phyloP scores from a whole-genome alignment of 306 rosid genomes.

The Gillenia trifoliata region DNA sequence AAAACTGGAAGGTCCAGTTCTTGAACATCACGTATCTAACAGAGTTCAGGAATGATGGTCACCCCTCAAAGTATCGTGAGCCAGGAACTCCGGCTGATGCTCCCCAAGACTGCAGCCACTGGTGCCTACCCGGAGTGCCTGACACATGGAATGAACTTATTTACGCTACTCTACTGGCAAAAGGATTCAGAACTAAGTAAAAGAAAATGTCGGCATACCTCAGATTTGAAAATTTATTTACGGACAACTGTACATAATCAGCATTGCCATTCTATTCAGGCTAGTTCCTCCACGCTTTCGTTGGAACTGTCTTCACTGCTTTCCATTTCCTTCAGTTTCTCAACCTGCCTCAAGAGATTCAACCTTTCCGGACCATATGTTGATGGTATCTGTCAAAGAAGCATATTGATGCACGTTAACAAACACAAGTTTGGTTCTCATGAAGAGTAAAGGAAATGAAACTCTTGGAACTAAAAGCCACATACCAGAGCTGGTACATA shows the following conservation, averaged over 20 bases:
- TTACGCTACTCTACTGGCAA: slow-evolving; percentile 59
- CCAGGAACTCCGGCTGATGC: slow-evolving; percentile 66
- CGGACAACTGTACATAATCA: slow-evolving; percentile 40
- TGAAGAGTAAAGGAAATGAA: slow-evolving; percentile 3
- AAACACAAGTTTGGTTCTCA: background rate
- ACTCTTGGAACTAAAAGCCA: slow-evolving; percentile 6
- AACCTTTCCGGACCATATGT: slow-evolving; percentile 92
- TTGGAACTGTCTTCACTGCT: slow-evolving; percentile 38
- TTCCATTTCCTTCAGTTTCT: slow-evolving; percentile 85
- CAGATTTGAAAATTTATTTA: slow-evolving; percentile 26
- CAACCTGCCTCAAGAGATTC: slow-evolving; percentile 89
- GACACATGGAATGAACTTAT: slow-evolving; percentile 93
- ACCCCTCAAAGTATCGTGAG: slow-evolving; percentile 86
- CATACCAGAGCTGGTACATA: slow-evolving; percentile 88
- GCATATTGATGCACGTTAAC: background rate
- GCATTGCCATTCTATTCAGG: slow-evolving; percentile 39
- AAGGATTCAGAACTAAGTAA: slow-evolving; percentile 41
- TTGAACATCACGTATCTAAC: slow-evolving; percentile 85
- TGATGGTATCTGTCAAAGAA: slow-evolving; percentile 77
- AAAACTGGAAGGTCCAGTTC: slow-evolving; percentile 50
- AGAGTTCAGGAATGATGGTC: slow-evolving; percentile 76
- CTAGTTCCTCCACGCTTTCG: slow-evolving; percentile 50
- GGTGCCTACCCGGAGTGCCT: slow-evolving; percentile 98
- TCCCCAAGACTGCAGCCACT: slow-evolving; percentile 97
- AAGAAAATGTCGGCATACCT: slow-evolving; percentile 18